These are phyloP conservation scores for Entophlyctis luteolus DNA, from an alignment of 192 early-diverging fungal species.

Conservation along the genomic window DNA sequence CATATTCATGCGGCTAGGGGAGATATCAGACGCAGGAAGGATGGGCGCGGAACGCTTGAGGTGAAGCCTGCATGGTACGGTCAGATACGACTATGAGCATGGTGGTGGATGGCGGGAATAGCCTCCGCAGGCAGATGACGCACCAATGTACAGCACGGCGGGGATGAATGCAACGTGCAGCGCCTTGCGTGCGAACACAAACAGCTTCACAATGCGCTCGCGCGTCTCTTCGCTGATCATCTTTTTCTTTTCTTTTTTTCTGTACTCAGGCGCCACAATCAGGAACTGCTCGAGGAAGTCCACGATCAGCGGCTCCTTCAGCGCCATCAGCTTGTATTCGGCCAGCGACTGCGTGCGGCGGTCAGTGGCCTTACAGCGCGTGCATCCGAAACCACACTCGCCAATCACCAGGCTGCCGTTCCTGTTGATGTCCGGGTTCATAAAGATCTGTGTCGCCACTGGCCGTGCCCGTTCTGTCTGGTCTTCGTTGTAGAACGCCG, in stretches of 20 bases:
- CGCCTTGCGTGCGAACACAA: conserved; percentile 32
- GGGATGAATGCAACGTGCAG: conserved; percentile 54
- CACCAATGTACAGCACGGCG: conserved; percentile 48
- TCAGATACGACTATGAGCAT: background rate
- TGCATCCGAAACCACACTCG: too few species aligned
- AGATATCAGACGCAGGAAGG: conserved; percentile 42
- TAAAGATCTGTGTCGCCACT: conserved; percentile 68
- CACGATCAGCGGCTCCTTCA: conserved; percentile 74
- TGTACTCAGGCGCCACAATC: conserved; percentile 27
- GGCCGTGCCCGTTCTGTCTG: conserved; percentile 59
- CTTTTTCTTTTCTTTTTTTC: conserved; percentile 2
- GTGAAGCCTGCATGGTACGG: conserved; percentile 34
- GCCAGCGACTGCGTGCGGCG: conserved; percentile 67
- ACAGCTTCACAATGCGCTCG: conserved; percentile 44
- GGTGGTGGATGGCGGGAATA: background rate
- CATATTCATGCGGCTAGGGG: conserved; percentile 43
- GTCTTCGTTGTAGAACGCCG: conserved; percentile 62
- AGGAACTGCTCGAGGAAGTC: conserved; percentile 77
- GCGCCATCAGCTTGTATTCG: conserved; percentile 73
- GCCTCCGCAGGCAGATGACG: background rate
- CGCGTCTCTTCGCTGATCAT: conserved; percentile 49
- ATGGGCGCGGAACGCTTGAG: conserved; percentile 37
- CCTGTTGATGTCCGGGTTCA: conserved; percentile 74
- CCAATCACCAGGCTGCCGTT: conserved; percentile 69
- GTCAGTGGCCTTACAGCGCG: too few species aligned